phyloP scores from a whole-genome alignment of 169 alveolate species.

The Babesia sp. region DNA sequence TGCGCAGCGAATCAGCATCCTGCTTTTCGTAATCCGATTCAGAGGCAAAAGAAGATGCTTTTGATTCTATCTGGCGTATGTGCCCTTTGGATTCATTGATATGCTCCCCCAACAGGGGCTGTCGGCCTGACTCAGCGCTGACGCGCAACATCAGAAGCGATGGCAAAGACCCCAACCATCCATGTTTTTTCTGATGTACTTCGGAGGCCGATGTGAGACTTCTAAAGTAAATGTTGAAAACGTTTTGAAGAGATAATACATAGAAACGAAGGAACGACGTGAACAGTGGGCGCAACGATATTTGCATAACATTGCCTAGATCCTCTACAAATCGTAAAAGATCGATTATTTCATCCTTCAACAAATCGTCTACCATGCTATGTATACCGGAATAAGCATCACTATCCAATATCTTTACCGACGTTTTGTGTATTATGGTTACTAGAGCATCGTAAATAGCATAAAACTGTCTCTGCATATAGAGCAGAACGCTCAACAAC shows the following conservation, averaged over 20 bases:
- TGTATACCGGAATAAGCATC: not conserved
- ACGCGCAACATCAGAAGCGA: slow-evolving; percentile 14
- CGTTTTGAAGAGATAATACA: slow-evolving; percentile 11
- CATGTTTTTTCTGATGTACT: not conserved
- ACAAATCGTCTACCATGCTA: slow-evolving; percentile 4
- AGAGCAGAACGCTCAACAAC: slow-evolving; percentile 20
- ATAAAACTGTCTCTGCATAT: slow-evolving; percentile 49
- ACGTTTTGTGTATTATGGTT: not conserved
- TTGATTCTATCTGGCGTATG: not conserved
- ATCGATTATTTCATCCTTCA: slow-evolving; percentile 37
- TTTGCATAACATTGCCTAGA: slow-evolving; percentile 16
- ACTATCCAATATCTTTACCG: not conserved
- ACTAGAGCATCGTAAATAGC: slow-evolving; percentile 38
- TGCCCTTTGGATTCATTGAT: not conserved
- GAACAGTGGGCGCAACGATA: slow-evolving; percentile 22
- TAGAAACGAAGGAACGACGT: slow-evolving; percentile 31
- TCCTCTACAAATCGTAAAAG: slow-evolving; percentile 30
- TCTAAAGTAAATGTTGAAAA: not conserved
- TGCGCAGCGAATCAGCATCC: not conserved
- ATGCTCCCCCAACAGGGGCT: not conserved
- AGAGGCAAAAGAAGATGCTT: not conserved
- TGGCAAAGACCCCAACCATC: slow-evolving; percentile 23
- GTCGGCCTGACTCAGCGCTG: not conserved
- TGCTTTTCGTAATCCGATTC: not conserved
- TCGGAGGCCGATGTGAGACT: not conserved